phyloP scores from a whole-genome alignment of 192 early-diverging fungal species.

The Dispira simplex region DNA sequence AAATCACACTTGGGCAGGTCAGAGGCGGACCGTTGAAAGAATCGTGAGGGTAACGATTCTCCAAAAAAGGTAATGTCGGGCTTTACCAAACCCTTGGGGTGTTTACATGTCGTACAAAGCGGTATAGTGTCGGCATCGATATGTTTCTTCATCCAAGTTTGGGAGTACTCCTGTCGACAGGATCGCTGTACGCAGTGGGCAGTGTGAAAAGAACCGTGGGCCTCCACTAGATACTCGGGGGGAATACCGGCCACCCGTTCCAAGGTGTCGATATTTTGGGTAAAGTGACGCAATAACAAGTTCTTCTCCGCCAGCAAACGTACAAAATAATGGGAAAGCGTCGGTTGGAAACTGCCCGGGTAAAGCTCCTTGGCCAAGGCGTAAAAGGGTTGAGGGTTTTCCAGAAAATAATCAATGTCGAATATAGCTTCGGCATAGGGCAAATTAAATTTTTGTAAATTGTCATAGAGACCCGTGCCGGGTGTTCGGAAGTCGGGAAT shows the following conservation, averaged over 20 bases:
- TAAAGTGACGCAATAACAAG: conserved; percentile 67
- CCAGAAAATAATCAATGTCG: conserved; percentile 76
- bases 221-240: conserved; percentile 62
- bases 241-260: conserved; percentile 72
- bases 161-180: conserved; percentile 23
- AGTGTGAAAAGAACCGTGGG: conserved; percentile 84
- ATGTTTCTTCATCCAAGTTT: conserved; percentile 27
- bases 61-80: conserved; percentile 97
- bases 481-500: conserved; percentile 94
- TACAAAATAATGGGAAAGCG: conserved; percentile 78
- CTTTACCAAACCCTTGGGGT: conserved; percentile 51
- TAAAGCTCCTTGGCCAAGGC: conserved; percentile 79
- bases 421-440: conserved; percentile 95
- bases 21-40: conserved; percentile 34
- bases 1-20: conserved; percentile 72
- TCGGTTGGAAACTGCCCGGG: conserved; percentile 65
- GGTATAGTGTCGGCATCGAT: conserved; percentile 47
- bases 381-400: conserved; percentile 78
- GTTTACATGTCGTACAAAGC: conserved; percentile 41
- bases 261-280: conserved; percentile 95
- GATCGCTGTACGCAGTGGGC: conserved; percentile 49
- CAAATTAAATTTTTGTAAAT: conserved; percentile 73
- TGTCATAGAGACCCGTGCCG: conserved; percentile 84
- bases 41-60: conserved; percentile 66
- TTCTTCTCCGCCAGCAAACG: conserved; percentile 52